Conservation (phyloP, 441 rosid species). For the Gossypium laxum region DNA sequence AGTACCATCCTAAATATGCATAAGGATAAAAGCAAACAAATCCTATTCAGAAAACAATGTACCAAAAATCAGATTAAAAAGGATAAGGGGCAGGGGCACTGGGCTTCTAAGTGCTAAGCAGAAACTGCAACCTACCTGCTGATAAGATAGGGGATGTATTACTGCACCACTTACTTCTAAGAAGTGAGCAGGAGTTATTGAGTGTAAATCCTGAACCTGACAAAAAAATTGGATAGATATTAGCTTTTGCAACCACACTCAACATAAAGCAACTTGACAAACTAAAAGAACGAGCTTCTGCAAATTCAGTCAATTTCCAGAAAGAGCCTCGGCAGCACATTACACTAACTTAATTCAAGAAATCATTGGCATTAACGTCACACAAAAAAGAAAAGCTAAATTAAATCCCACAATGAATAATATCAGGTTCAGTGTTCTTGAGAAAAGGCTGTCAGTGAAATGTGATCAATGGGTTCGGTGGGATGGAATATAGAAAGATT, state of each 20-base stretch:
- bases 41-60: background rate
- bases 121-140: conserved; percentile 54
- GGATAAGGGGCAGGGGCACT: background rate
- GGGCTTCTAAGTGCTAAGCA: conserved; percentile 6
- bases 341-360: background rate
- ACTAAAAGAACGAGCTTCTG: conserved; percentile 12
- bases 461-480: background rate
- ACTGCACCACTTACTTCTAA: conserved; percentile 93
- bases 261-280: conserved; percentile 10
- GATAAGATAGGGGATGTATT: conserved; percentile 86
- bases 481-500: background rate
- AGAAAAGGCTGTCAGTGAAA: background rate
- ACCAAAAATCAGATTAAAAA: background rate
- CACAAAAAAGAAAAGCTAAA: background rate
- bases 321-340: background rate
- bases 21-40: conserved; percentile 8
- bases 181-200: conserved; percentile 74
- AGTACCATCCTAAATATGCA: conserved; percentile 9
- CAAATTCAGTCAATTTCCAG: background rate
- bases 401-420: background rate
- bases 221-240: conserved; percentile 10
- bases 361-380: background rate
- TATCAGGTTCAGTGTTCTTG: background rate
- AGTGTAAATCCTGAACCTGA: conserved; percentile 93
- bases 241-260: conserved; percentile 7